A percentile compares a stretch with the other conserved stretches of the same genome.
These are phyloP conservation scores for Phaeosphaeriaceae sp. DNA, from an alignment of 2,329 filamentous ascomycete species.

Conservation along the genomic window DNA sequence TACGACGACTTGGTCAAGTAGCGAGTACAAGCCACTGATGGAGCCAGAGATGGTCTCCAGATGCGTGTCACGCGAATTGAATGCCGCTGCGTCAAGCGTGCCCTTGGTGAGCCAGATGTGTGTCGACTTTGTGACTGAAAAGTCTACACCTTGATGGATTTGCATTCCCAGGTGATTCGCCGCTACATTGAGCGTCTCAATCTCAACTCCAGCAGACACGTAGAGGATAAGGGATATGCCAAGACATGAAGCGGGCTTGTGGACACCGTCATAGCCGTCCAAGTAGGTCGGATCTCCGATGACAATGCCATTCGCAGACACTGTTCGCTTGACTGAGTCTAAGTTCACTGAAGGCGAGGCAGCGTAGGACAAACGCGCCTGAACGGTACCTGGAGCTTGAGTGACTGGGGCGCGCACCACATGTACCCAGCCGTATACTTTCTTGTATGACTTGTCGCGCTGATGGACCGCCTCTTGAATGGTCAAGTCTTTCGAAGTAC, in stretches of 20 bases:
- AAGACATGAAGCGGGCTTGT: conserved; percentile 41
- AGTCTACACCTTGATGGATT: conserved; percentile 40
- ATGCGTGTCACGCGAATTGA: conserved; percentile 48
- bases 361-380: conserved; percentile 46
- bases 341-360: conserved; percentile 43
- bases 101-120: conserved; percentile 44
- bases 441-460: conserved; percentile 39
- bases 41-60: conserved; percentile 50
- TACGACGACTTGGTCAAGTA: conserved; percentile 51
- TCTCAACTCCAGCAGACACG: conserved; percentile 38
- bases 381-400: conserved; percentile 47
- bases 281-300: conserved; percentile 36
- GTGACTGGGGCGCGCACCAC: conserved; percentile 42
- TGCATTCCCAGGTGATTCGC: conserved; percentile 49
- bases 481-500: conserved; percentile 26
- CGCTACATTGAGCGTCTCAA: conserved; percentile 45
- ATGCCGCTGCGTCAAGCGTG: conserved; percentile 40
- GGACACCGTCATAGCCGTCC: conserved; percentile 32
- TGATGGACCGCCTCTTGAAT: conserved; percentile 42
- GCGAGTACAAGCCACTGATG: conserved; percentile 51
- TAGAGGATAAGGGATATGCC: conserved; percentile 48
- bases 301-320: conserved; percentile 25
- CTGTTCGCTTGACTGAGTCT: conserved; percentile 36
- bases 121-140: conserved; percentile 41
- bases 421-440: conserved; percentile 48